Base-by-base conservation (phyloP, 495 filamentous ascomycete genomes). In the Neurospora sublineolata region DNA sequence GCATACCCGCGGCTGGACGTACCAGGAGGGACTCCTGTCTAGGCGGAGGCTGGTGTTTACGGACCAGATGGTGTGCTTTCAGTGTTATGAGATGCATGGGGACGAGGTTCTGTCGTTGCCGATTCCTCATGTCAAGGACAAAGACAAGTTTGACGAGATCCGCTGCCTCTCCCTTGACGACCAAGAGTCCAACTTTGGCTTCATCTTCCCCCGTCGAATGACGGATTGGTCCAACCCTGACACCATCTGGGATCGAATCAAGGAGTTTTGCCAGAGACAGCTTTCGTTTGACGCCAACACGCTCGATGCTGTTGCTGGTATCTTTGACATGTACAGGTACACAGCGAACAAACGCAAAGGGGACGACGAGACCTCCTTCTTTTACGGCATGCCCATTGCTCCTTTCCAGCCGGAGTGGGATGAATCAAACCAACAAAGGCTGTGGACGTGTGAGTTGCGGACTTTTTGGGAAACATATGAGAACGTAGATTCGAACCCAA, bases 1-100 rank as follows among this genome's bases (percentile, higher is more conserved):
- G 83, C 20, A 38, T 8, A 79, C 74, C 9, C 69, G 83, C 39
- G 83, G 77, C 14, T 84, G 83, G 83, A 84, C 83, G 2, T 84
- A 75, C 71, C 83, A 84, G 71, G 83, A 84, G 71, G 79, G 67
- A 6, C 36, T 81, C 0, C 71, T 84, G 11, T 78, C 81, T 3
- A 70, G 71, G n/a, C 75, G 81, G 27, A 18, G 69, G 64, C 42
- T 73, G n/a, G 67, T 73, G 40, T 73, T 73, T 69, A 79, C 75
- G 0, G 76, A 79, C 8, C 38, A 76, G 1, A 76, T 80, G 70
- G 71, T 78, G 36, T 82, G 80, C 67, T 85, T 79, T 69, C 76
- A 82, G 60, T 83, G 81, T 71, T 69, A 75, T 18, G 71, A 68
- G 11, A 78, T 74, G 71, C 69, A 73, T 67, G 75, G 76, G 64